Evolutionary conservation across 257 asterid species (phyloP), one percentile per base, ranked within the genome.

Genomic region (Nicotiana tomentosiformis): DNA sequence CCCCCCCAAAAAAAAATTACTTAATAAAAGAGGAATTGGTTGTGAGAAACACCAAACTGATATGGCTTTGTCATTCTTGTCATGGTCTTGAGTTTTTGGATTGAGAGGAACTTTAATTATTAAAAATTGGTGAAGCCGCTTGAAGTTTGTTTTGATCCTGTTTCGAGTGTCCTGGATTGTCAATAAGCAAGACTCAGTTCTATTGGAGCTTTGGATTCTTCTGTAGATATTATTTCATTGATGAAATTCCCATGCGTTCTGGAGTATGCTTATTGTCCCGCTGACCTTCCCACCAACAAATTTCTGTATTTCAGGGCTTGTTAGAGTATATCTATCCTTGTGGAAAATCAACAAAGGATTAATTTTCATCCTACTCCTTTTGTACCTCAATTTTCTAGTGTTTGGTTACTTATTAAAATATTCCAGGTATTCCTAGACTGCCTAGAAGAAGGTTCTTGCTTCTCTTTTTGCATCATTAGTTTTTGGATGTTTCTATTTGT

Each of bases 361-460:
- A 20, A 43, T 39, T 18, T 70, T 43, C 60, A 70, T 20, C 78
- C 78, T 23, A 62, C 11, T 10, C 67, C 26, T 23, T 12, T 72
- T 35, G 60, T 72, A 72, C 60, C 78, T 72, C 61, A 43, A 23
- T 6, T 72, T 20, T 72, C 78, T 20, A 5, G 60, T 15, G 39
- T 20, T 72, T 23, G 60, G 10, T 70, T 70, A 20, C 78, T 70
- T 70, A 18, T 70, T 43, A 20, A 46, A 46, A 29, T 57, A 43
- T 20, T 49, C 49, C 4, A 16, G 60, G 37, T 74, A 72, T 39
- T 46, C 61, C 10, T 72, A 7, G 35, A 72, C 61, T 72, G 23
- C 79, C 60, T 46, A 72, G 79, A 46, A 46, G 79, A 43, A 49
- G 43, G 62, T 74, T 74, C 80, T 49, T 49, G 62, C 80, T 46